Percentiles rank a stretch among this genome's conserved stretches.
Evolutionary conservation across 164 flowering plant genomes (phyloP).

Genomic region (Liquidambar formosana): DNA sequence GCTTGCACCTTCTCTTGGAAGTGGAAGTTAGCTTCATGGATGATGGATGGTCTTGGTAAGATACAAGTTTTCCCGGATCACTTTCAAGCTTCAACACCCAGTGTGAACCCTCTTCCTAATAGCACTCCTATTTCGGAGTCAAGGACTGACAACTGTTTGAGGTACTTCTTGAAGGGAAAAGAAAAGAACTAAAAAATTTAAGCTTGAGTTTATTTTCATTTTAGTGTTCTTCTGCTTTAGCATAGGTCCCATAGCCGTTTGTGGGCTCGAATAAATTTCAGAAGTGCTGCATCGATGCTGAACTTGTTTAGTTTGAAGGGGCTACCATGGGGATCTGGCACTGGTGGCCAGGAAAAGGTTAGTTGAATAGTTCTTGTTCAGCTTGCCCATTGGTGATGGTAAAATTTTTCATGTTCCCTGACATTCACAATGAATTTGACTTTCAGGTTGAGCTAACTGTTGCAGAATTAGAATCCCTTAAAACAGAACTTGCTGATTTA

Average conservation of each 20-base stretch:
- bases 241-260: constrained; percentile 40
- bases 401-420: constrained; percentile 3
- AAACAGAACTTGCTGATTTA: constrained; percentile 68
- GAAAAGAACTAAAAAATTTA: not conserved
- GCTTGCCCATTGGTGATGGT: not conserved
- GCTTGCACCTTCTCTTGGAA: not conserved
- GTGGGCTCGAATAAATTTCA: constrained; percentile 45
- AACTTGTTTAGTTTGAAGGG: constrained; percentile 62
- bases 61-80: constrained; percentile 62
- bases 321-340: constrained; percentile 62
- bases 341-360: constrained; percentile 70
- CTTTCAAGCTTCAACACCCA: constrained; percentile 56
- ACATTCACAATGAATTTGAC: constrained; percentile 7
- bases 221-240: constrained; percentile 28
- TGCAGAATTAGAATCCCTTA: constrained; percentile 75
- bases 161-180: constrained; percentile 30
- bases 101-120: constrained; percentile 22
- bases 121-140: constrained; percentile 26
- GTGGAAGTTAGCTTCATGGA: constrained; percentile 54
- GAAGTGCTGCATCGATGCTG: constrained; percentile 62
- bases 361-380: not conserved
- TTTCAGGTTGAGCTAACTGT: constrained; percentile 71
- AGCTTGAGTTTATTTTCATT: not conserved
- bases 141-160: constrained; percentile 30
- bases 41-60: constrained; percentile 61